These are phyloP conservation scores for Microcyclosporella mali DNA, from an alignment of 2,329 filamentous ascomycete genomes.

Conservation along the genomic window DNA sequence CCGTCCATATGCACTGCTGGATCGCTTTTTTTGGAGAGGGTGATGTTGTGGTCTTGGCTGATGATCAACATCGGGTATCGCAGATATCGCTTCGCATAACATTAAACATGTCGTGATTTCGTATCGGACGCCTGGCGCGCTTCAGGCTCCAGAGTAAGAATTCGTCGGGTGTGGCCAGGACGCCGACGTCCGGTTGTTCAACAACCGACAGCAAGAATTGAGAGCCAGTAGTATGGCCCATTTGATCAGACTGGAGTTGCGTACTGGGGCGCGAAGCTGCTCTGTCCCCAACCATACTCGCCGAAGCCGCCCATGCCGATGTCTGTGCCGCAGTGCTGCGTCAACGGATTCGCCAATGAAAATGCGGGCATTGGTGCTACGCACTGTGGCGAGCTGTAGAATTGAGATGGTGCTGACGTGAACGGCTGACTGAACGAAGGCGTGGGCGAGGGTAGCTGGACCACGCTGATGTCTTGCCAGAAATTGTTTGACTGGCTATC, in stretches of 20 bases:
- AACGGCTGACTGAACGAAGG: constrained; percentile 74
- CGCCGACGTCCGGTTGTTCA: constrained; percentile 29
- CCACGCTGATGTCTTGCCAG: constrained; percentile 74
- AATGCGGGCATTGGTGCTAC: constrained; percentile 68
- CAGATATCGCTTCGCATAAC: constrained; percentile 38
- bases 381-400: constrained; percentile 72
- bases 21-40: constrained; percentile 34
- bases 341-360: constrained; percentile 79
- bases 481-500: constrained; percentile 65
- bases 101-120: constrained; percentile 33
- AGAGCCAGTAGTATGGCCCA: constrained; percentile 34
- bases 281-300: constrained; percentile 80
- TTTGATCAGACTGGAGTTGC: constrained; percentile 75
- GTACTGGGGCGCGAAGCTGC: constrained; percentile 66
- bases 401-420: constrained; percentile 51
- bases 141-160: constrained; percentile 28
- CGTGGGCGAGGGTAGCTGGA: constrained; percentile 67
- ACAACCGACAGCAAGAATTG: constrained; percentile 26
- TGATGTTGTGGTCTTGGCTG: constrained; percentile 31
- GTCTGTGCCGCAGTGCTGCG: constrained; percentile 74
- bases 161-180: constrained; percentile 38
- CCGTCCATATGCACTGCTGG: constrained; percentile 46
- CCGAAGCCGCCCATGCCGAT: constrained; percentile 56
- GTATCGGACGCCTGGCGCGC: constrained; percentile 38
- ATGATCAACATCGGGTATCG: constrained; percentile 37